These are phyloP conservation scores for Phellopilus nigrolimitatus DNA, from an alignment of 1,284 basidiomycete genomes.

Conservation along the genomic window DNA sequence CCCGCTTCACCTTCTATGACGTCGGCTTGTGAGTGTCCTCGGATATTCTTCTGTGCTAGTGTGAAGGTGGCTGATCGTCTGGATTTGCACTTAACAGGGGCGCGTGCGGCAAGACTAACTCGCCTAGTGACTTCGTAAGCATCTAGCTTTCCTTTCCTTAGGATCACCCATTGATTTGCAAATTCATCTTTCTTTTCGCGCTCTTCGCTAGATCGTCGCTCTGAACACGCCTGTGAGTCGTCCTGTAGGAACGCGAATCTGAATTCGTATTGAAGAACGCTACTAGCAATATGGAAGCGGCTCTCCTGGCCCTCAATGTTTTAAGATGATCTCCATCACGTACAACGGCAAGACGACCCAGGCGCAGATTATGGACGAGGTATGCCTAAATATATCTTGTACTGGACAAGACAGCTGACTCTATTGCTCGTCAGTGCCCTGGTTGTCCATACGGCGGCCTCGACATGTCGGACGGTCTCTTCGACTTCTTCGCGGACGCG, in stretches of 20 bases:
- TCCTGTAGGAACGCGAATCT: neutral
- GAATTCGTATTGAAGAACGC: slow-evolving; percentile 12
- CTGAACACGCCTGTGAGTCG: slow-evolving; percentile 36
- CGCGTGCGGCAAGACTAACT: slow-evolving; percentile 36
- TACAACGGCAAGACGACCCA: slow-evolving; percentile 56
- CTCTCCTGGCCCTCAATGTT: slow-evolving; percentile 62
- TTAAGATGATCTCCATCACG: slow-evolving; percentile 57
- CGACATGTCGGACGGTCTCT: slow-evolving; percentile 76
- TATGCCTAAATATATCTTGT: slow-evolving; percentile 28
- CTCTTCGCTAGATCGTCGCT: slow-evolving; percentile 36
- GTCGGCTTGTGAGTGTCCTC: slow-evolving; percentile 45
- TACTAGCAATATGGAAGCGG: slow-evolving; percentile 46
- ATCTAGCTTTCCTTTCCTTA: neutral
- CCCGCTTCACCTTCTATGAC: slow-evolving; percentile 49
- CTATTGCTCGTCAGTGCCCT: slow-evolving; percentile 46
- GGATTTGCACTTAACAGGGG: slow-evolving; percentile 29
- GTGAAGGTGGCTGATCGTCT: neutral
- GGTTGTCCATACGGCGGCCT: slow-evolving; percentile 69
- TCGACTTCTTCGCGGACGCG: slow-evolving; percentile 51
- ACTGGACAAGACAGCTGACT: slow-evolving; percentile 7
- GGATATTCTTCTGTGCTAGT: neutral
- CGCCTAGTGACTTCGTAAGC: slow-evolving; percentile 33
- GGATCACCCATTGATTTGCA: too few relatives aligned
- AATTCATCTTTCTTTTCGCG: neutral
- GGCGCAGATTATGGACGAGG: slow-evolving; percentile 67